Evolutionary conservation across 495 filamentous ascomycete genomes (phyloP), one percentile per base, ranked within the genome.

Genomic region (Xylaria bambusicola): DNA sequence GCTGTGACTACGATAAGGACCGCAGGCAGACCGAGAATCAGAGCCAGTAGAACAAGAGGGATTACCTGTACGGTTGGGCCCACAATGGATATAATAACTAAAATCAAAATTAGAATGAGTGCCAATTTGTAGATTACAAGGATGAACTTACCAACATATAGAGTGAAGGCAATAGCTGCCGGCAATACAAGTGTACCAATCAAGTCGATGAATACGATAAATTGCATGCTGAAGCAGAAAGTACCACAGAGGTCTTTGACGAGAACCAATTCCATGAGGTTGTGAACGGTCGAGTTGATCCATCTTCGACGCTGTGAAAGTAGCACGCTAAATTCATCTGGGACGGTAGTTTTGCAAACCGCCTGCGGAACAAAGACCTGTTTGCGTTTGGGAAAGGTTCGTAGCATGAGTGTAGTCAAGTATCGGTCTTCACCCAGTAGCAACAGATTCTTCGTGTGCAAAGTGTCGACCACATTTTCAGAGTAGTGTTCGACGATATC

Each of bases 211-310:
- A 92, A 96, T 57, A 99, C 88, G 53, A 98, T 88, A 69, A 98
- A 98, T 72, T 99, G 95, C 95, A 99, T 99, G 76, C 90, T 95
- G 80, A 99, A 99, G 81, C 95, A 99, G 78, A 99, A 99, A 0
- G 95, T 99, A 48, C 95, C 95, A 69, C 95, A 99, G 5, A 99
- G 83, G 78, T 99, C 95, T 50, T 92, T 83, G 24, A 99, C 95
- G 6, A 98, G 84, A 26, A 97, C 89, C 18, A 99, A 84, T 73
- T 99, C 95, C 87, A 99, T 96, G 42, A 98, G 79, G 66, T 99
- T 99, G 77, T 99, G 95, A 36, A 99, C 90, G 1, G 95, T 99
- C 74, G 91, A 96, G 84, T 99, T 99, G 76, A 99, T 99, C 95
- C 95, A 99, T 66, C 95, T 84, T 69, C 95, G 86, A 27, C 95